These are phyloP conservation scores for Corchorus capsularis DNA, from an alignment of 345 rosid genomes.

Conservation along the genomic window DNA sequence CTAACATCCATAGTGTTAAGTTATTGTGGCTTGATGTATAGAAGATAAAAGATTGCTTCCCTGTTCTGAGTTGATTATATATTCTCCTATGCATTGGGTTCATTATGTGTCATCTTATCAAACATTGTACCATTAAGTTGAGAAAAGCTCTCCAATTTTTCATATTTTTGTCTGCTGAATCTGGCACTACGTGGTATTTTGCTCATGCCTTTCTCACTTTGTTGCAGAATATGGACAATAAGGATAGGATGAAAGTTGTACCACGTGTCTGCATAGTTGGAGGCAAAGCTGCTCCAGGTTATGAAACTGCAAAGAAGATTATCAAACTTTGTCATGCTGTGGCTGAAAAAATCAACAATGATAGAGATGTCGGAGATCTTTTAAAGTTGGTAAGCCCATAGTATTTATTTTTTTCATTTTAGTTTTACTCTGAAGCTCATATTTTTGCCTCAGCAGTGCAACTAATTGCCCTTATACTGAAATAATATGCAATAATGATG, in stretches of 20 bases:
- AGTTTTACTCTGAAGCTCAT: neutral
- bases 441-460: constrained; percentile 9
- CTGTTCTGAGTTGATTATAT: neutral
- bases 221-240: constrained; percentile 42
- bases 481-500: constrained; percentile 6
- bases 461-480: constrained; percentile 4
- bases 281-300: constrained; percentile 60
- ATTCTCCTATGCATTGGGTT: neutral
- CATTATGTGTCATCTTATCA: neutral
- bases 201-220: constrained; percentile 7
- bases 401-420: neutral
- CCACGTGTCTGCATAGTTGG: constrained; percentile 57
- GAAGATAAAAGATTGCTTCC: neutral
- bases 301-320: constrained; percentile 48
- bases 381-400: constrained; percentile 37
- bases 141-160: neutral
- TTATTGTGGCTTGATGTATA: neutral
- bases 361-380: constrained; percentile 48
- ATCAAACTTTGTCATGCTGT: constrained; percentile 52
- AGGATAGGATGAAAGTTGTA: constrained; percentile 44
- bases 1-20: neutral
- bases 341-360: constrained; percentile 47
- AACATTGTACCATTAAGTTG: neutral
- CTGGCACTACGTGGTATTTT: neutral
- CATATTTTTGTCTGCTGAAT: neutral